Base-by-base conservation (phyloP, 495 filamentous ascomycete genomes). In the Terfezia boudieri region DNA sequence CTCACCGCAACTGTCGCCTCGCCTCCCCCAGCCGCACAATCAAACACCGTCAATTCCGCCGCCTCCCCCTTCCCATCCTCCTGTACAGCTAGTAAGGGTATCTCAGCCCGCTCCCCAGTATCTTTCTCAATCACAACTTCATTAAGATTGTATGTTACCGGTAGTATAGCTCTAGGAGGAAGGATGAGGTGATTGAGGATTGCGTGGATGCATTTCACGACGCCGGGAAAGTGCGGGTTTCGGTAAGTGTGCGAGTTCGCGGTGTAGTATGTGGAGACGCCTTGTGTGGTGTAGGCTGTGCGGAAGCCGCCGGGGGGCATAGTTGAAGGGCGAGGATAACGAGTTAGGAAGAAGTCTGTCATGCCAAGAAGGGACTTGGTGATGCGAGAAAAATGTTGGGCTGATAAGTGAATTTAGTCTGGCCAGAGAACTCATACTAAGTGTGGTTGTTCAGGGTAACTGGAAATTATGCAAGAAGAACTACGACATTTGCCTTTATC, bases 261-360 rank as follows among this genome's bases (percentile, higher is more conserved):
- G 17, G 55, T 53, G 50, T 61, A 61, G 59, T 61, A 61, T 36
- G 56, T 61, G 36, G 53, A 57, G 43, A 69, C 56, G 36, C 66
- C 64, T 6, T 54, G 57, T 22, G 59, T 60, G 46, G 55, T 56
- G 57, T 62, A 67, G 36, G 56, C 56, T 32, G 52, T 36, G 16
- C 53, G 50, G 56, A 68, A 66, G 38, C 41, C 41, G 41, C 41
- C 41, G 14, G 41, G 41, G 7, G 7, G 26, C 26, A 32, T 32
- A 32, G 2, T 32, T 32, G 26, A 32, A 32, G 20, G 20, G 0
- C 20, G 20, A 20, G 20, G 20, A 2, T 20, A 2, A 20, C 2
- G 20, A 2, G 20, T 20, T 20, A 20, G 20, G 20, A 20, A 20
- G 20, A 20, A 20, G 20, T 20, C 20, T 20, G 20, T 20, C 20